Evolutionary conservation across 306 rosid species (phyloP), one percentile per base, ranked within the genome.

Genomic region (Gastrolobium bilobum): DNA sequence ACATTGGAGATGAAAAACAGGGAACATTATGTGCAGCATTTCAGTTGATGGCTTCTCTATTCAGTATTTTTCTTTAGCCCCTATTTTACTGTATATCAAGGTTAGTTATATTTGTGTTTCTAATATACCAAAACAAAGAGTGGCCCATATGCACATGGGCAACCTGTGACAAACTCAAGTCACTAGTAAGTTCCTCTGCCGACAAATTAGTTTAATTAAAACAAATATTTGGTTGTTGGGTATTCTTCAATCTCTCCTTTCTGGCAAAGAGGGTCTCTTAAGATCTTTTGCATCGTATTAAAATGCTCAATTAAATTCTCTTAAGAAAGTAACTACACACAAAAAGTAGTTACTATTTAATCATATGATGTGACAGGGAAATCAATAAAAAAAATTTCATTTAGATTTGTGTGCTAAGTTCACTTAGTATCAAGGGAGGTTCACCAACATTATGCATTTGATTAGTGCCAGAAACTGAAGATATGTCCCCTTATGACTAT

Each of bases 61-160:
- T 64, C 39, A 30, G 9, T 11, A 44, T 66, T 66, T 66, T 26
- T 29, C 35, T 26, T 6, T 2, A 56, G 0, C 20, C 13, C 35
- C 29, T 6, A 20, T 54, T 26, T 59, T 14, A 35, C 20, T 33
- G 6, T 29, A 26, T 42, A 26, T 42, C 35, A 71, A 7, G 37
- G 6, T 31, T 38, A 29, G 44, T 20, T 52, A 31, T 52, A 31
- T 42, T 30, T 65, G n/a, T 51, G 53, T 61, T 56, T 34, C 26
- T 51, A n/a, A n/a, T n/a, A n/a, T n/a, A n/a, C n/a, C n/a, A n/a
- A n/a, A n/a, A n/a, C n/a, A n/a, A n/a, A n/a, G n/a, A 29, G 53
- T 81, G 80, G 68, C 8, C 77, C 88, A 60, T 20, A 1, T 6
- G 52, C 77, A 79, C 73, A 66, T 75, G 86, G 69, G 57, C 4